These are phyloP conservation scores for Sordariomycetes sp. DNA, from an alignment of 2,329 filamentous ascomycete species.

Conservation along the genomic window DNA sequence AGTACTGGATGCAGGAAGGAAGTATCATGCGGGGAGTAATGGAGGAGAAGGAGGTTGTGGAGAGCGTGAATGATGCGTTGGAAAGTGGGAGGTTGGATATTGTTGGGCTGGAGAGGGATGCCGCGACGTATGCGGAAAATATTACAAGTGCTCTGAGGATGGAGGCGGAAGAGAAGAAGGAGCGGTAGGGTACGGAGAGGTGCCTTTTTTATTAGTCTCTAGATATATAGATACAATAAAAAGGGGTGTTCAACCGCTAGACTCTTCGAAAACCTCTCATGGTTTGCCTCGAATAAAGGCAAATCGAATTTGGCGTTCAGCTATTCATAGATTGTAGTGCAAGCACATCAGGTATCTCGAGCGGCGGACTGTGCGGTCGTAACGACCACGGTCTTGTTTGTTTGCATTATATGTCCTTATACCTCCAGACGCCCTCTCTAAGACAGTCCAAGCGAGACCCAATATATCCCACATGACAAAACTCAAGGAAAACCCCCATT, in stretches of 20 bases:
- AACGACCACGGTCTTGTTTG: background rate
- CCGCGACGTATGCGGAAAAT: conserved; percentile 43
- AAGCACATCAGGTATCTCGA: too few relatives aligned
- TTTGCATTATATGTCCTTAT: background rate
- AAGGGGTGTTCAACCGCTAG: background rate
- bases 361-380: too few relatives aligned
- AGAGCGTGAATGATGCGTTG: conserved; percentile 56
- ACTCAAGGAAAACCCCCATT: background rate
- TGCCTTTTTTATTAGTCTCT: background rate
- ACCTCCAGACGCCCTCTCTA: background rate
- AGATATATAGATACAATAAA: background rate
- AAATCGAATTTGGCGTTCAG: background rate
- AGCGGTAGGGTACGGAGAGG: background rate
- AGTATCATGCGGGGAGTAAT: conserved; percentile 59
- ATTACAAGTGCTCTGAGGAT: conserved; percentile 20
- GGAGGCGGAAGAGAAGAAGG: conserved; percentile 5
- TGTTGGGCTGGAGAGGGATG: conserved; percentile 44
- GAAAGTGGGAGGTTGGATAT: conserved; percentile 48
- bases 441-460: background rate
- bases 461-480: background rate
- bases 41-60: conserved; percentile 64
- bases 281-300: too few relatives aligned
- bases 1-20: conserved; percentile 74
- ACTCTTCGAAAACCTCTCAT: too few relatives aligned
- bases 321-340: too few relatives aligned